Conservation (phyloP, 2,329 filamentous ascomycete genomes). For the Macroventuria anomochaeta region DNA sequence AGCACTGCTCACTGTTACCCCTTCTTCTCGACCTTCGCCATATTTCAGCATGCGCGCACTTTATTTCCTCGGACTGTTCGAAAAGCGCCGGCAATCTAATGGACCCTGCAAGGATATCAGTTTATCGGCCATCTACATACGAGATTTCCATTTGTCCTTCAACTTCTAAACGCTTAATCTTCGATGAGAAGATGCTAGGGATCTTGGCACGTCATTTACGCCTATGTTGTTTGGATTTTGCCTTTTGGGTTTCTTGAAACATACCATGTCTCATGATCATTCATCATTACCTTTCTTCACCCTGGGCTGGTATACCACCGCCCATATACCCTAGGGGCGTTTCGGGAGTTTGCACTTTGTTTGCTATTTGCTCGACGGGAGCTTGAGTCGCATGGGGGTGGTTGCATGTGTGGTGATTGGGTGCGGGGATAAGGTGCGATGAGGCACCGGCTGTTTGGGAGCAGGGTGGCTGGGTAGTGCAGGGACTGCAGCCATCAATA, state of each 20-base stretch:
- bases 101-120: slow-evolving; percentile 31
- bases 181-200: slow-evolving; percentile 19
- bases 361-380: slow-evolving; percentile 15
- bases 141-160: slow-evolving; percentile 17
- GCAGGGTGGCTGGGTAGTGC: slow-evolving; percentile 14
- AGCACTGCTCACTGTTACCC: slow-evolving; percentile 22
- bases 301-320: slow-evolving; percentile 15
- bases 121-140: slow-evolving; percentile 8
- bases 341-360: slow-evolving; percentile 11
- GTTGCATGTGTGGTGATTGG: slow-evolving; percentile 11
- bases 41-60: slow-evolving; percentile 23
- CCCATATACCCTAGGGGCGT: slow-evolving; percentile 24
- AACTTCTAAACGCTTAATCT: slow-evolving; percentile 16
- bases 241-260: slow-evolving; percentile 19
- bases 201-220: slow-evolving; percentile 16
- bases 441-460: slow-evolving; percentile 19
- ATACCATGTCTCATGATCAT: slow-evolving; percentile 20
- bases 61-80: slow-evolving; percentile 15
- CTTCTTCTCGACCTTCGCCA: slow-evolving; percentile 21
- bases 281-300: slow-evolving; percentile 15
- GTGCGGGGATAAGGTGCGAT: slow-evolving; percentile 9
- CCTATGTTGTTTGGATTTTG: slow-evolving; percentile 12
- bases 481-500: slow-evolving; percentile 18
- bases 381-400: slow-evolving; percentile 11
- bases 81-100: slow-evolving; percentile 39